Evolutionary conservation across 177 flowering plant species (phyloP), one percentile per base, ranked within the genome.

Genomic region (Tripterygium wilfordii): DNA sequence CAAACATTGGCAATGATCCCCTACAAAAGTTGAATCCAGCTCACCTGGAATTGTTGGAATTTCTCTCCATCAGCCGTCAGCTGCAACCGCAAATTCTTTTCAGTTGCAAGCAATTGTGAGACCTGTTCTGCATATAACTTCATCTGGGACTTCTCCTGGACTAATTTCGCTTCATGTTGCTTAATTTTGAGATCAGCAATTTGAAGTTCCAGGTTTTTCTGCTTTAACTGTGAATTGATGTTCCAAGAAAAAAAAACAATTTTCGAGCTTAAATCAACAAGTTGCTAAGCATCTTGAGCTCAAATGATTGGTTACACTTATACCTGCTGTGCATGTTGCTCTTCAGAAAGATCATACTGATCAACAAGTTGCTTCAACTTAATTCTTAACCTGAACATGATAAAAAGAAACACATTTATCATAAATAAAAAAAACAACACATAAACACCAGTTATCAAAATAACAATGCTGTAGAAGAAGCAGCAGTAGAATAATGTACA

Each of bases 41-140:
- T 38, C 42, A 87, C 98, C 80, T 88, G 98, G 60, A 91, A 88
- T 49, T 91, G 98, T 54, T 88, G 92, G 57, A 91, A 91, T 45
- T 85, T 91, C 66, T 88, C 98, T 53, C 95, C 96, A 76, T 91
- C 96, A 42, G 92, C 79, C 43, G 83, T 71, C 58, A 85, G 64
- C 64, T 88, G 96, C 52, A 71, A 40, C 12, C 95, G 91, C 73
- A 88, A 66, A 68, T 67, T 83, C 67, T 88, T 91, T 63, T 91
- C 98, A 51, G 96, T 91, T 59, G 77, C 69, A 61, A 85, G 63
- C 20, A 85, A 61, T 36, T 81, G 83, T 46, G 96, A 74, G 39
- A 91, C 83, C 66, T 88, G 96, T 67, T 91, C 98, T 15, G 95
- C 83, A 70, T 91, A 85, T 44, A 80, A 13, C 57, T 91, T 79